Evolutionary conservation across 1,284 basidiomycete species (phyloP), one percentile per base, ranked within the genome.

Genomic region (Cutaneotrichosporon cutaneum): DNA sequence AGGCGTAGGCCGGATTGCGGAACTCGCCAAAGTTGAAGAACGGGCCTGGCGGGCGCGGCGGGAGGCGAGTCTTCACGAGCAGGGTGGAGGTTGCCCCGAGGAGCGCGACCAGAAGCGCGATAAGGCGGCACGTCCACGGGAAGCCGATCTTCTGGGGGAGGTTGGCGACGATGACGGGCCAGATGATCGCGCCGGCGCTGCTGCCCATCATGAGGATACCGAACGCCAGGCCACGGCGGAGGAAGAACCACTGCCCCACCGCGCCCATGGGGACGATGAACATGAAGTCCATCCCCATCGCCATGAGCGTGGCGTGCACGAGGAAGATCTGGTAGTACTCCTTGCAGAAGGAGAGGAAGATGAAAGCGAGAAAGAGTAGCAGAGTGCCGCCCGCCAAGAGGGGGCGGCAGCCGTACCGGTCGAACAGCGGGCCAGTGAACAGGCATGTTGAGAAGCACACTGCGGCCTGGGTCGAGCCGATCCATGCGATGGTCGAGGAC

Each of bases 141-240:
- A 74, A 77, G 36, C 74, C 74, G 60, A 77, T 68, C 35, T 56
- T 56, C 21, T 68, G 61, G 3, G 75, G 74, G 6, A 72, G 64
- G 57, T 76, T 74, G 32, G 75, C 73, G 33, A 74, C 61, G 39
- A 77, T 67, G 6, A 72, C 54, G 8, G 75, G 76, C 75, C 75
- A 77, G 24, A 72, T 58, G 35, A 74, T 69, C 0, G 76, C 70
- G 11, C 76, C 76, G 4, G 67, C 51, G 7, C 70, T 72, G 18
- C 70, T 69, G 32, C 76, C 74, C 21, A 64, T 70, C 62, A 72
- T 58, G 44, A 73, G 66, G 47, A 68, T 67, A 0, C 72, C 73
- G 39, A 74, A 73, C 1, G 76, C 76, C 33, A 77, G 64, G 1
- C 75, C 75, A 42, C 73, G 63, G 42, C 62, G 66, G n/a, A 67